Evolutionary conservation across 768 basidiomycete genomes (phyloP).

Genomic region (Boletus bicolor): DNA sequence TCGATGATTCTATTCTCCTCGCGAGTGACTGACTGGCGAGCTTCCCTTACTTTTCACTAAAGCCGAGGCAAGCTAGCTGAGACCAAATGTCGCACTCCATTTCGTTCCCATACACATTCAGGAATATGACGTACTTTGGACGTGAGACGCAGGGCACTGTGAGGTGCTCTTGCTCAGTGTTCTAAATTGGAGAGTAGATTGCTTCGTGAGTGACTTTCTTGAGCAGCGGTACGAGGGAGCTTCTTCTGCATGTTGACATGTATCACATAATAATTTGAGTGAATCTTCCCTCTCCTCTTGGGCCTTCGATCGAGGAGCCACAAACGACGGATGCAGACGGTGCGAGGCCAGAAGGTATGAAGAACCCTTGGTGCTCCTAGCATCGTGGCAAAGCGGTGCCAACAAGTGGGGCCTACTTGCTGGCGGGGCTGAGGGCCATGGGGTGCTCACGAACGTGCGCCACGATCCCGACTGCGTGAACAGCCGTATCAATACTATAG

Average conservation of each 20-base stretch:
- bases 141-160: background rate
- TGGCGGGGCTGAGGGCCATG: background rate
- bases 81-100: background rate
- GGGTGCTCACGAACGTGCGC: background rate
- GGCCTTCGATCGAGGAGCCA: background rate
- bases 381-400: background rate
- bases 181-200: background rate
- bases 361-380: background rate
- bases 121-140: background rate
- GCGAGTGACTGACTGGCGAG: background rate
- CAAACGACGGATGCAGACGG: background rate
- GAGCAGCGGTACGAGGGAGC: background rate
- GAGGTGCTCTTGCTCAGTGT: background rate
- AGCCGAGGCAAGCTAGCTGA: constrained; percentile 26
- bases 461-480: background rate
- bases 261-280: background rate
- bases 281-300: too few species aligned
- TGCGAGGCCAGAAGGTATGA: background rate
- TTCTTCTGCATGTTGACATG: background rate
- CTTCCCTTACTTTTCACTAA: background rate
- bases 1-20: background rate
- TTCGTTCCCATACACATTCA: background rate
- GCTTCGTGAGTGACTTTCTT: background rate
- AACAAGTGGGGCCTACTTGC: background rate
- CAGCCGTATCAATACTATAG: background rate